Evolutionary conservation across 495 filamentous ascomycete species (phyloP), one percentile per base, ranked within the genome.

Genomic region (Ascodesmis nigricans): DNA sequence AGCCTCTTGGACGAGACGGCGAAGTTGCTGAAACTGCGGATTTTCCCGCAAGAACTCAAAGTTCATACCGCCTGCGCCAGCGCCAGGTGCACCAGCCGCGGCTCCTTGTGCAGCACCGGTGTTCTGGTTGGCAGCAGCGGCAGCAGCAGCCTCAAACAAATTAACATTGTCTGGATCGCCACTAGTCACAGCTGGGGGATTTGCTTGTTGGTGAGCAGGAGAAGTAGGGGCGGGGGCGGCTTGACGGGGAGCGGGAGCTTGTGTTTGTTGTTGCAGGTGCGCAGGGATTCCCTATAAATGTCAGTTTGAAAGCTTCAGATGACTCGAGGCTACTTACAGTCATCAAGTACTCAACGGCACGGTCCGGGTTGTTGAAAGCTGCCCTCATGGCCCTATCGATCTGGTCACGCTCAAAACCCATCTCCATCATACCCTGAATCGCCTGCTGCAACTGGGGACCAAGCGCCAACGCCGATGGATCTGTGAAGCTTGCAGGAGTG

Each of bases 41-140:
- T 95, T 93, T 55, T 77, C 78, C 31, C 87, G 76, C n/a, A 97
- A 67, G 57, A 84, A 93, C 29, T 93, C 84, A 23, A 97, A 71
- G 45, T 78, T 91, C 4, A 71, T 73, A 2, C 76, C 60, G 2
- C 62, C 65, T 5, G 13, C 2, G 17, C 62, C 66, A 35, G 64
- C 69, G 21, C 59, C 66, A 24, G 59, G 66, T 30, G 56, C 66
- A 27, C 55, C 66, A 17, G 55, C 60, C 10, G 58, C 62, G 21
- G 56, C 63, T 39, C 61, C 64, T 17, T 61, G 61, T 31, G 67
- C 58, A 18, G 53, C 64, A 38, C 60, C 63, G 17, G 61, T 62
- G 33, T 66, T 58, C 28, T 65, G 58, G 38, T 64, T 60, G 39
- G 71, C 73, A 30, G 59, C 65, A 15, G 60, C 60, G 26, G 60